Evolutionary conservation across 176 grass and related monocot species (phyloP), one percentile per base, ranked within the genome.

Genomic region (Dendrocalamus sinicus): DNA sequence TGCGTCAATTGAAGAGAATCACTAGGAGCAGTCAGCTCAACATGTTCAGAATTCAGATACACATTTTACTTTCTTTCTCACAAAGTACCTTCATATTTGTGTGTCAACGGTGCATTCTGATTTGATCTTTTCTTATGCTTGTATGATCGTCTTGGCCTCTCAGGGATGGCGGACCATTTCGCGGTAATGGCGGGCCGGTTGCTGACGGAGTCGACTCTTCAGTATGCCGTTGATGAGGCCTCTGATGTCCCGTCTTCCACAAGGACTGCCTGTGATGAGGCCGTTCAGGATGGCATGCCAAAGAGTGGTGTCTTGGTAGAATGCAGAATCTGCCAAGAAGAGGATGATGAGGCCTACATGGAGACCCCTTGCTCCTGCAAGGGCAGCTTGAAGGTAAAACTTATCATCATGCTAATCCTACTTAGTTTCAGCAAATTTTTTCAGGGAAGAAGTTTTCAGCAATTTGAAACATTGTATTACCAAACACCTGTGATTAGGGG

Each of bases 241-340:
- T 90, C 50, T 17, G 53, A 1, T 61, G 57, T n/a, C 30, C 58
- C 85, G 61, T 54, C 77, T 6, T 76, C 87, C 9, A 35, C 69
- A 2, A 46, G 28, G 26, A 9, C 19, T 35, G 5, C 74, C 16
- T 40, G 50, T n/a, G n/a, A 54, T 39, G 45, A 45, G 32, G 63
- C 4, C 9, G 47, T 24, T 28, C 8, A 68, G 32, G 85, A 83
- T 39, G 47, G 1, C 22, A 84, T 10, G 71, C 24, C 43, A 3
- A 61, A 26, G 75, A 80, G 35, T 3, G 82, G 76, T 3, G 84
- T 82, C 41, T 17, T 86, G 76, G 92, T 86, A 28, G 92, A 95
- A 55, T 97, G 95, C 79, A 88, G 95, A 70, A 94, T 97, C 72
- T 97, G 95, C 65, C 95, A 97, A 6, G 91, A 97, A 17, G 95